phyloP scores from a whole-genome alignment of 768 basidiomycete species.

The Kwoniella sp. region DNA sequence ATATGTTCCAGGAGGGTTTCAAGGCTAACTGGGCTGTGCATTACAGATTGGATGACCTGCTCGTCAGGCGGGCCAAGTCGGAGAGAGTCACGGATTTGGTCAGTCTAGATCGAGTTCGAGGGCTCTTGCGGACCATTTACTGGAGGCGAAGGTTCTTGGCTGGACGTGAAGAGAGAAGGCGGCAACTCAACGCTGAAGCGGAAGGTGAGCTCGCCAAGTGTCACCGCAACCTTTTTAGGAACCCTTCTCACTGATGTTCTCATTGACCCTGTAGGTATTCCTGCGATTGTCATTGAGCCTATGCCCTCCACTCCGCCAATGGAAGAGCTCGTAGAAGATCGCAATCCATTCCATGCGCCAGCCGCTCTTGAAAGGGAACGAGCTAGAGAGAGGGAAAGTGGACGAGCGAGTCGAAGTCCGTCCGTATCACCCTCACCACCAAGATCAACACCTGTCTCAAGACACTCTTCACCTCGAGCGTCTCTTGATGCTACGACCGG shows the following conservation, averaged over 20 bases:
- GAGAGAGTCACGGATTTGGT: slow-evolving; percentile 79
- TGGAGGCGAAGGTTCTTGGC: slow-evolving; percentile 68
- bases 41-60: slow-evolving; percentile 81
- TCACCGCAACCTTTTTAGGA: not conserved
- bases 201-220: slow-evolving; percentile 14
- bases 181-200: slow-evolving; percentile 33
- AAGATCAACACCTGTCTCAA: not conserved
- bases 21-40: too few relatives aligned
- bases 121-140: slow-evolving; percentile 73
- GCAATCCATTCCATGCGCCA: slow-evolving; percentile 28
- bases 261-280: slow-evolving; percentile 31
- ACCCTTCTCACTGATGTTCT: not conserved
- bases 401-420: not conserved
- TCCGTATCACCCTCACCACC: not conserved
- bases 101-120: slow-evolving; percentile 79
- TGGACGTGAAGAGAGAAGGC: slow-evolving; percentile 28
- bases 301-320: slow-evolving; percentile 36
- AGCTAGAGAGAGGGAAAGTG: not conserved
- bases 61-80: slow-evolving; percentile 72
- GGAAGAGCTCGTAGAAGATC: slow-evolving; percentile 14
- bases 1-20: too few relatives aligned
- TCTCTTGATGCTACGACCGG: not conserved
- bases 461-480: not conserved
- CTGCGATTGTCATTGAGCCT: slow-evolving; percentile 49
- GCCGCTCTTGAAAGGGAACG: slow-evolving; percentile 2